Conservation (phyloP, 75 land plant species). For the Larix kaempferi region DNA sequence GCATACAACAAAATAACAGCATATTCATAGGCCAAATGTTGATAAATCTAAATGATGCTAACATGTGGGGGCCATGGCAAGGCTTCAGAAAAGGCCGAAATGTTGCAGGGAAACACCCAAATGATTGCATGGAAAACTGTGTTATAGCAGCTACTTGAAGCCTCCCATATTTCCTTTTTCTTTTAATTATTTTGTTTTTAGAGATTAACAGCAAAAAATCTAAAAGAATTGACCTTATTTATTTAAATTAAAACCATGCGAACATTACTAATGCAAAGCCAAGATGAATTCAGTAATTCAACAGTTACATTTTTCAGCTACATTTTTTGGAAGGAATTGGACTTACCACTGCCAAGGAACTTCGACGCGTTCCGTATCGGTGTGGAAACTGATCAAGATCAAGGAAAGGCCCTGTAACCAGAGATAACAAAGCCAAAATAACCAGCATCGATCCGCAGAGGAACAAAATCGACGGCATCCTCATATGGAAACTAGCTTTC, state of each 20-base stretch:
- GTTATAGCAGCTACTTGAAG: not conserved
- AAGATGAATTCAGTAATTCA: not conserved
- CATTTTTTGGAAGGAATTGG: not conserved
- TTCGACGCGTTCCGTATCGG: conserved; percentile 11
- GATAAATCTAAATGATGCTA: too few species aligned
- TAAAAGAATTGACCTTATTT: not conserved
- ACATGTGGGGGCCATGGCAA: too few species aligned
- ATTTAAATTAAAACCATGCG: not conserved
- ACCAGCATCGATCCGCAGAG: conserved; percentile 48
- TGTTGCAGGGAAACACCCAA: too few species aligned
- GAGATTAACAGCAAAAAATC: not conserved
- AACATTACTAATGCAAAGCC: not conserved
- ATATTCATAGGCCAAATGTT: too few species aligned
- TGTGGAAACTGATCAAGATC: conserved; percentile 63
- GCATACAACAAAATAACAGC: too few species aligned
- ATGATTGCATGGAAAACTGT: not conserved
- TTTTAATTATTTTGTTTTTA: not conserved
- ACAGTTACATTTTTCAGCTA: too few species aligned
- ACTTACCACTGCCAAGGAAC: conserved; percentile 25
- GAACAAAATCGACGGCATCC: conserved; percentile 29
- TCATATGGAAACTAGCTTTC: conserved; percentile 7
- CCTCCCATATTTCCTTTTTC: not conserved
- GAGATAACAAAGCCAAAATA: conserved; percentile 46
- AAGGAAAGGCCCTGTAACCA: conserved; percentile 54
- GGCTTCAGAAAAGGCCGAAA: too few species aligned